Percentiles rank a stretch among this genome's conserved stretches.
These are phyloP conservation scores for Cymbidium sinense DNA, from an alignment of 106 monocot genomes.

Conservation along the genomic window DNA sequence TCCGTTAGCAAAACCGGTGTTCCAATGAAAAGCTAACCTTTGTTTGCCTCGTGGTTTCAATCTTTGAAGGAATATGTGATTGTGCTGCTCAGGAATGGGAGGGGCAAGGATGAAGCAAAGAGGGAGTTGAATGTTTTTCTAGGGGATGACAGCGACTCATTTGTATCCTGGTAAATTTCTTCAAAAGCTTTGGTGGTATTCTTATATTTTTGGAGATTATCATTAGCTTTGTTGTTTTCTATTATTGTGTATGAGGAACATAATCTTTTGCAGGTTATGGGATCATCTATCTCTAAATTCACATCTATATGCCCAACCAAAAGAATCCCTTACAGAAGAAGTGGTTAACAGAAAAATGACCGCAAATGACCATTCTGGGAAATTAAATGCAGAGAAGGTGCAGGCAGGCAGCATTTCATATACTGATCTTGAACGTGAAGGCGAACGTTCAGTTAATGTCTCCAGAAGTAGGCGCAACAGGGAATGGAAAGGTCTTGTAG, in stretches of 20 bases:
- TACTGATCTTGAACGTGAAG: slow-evolving; percentile 35
- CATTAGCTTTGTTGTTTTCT: not conserved
- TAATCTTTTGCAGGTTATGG: slow-evolving; percentile 50
- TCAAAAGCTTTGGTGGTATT: not conserved
- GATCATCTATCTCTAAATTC: slow-evolving; percentile 55
- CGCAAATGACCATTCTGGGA: slow-evolving; percentile 14
- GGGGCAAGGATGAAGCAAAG: slow-evolving; percentile 55
- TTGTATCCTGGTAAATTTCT: slow-evolving; percentile 55
- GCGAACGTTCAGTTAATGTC: slow-evolving; percentile 20
- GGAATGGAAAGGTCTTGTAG: slow-evolving; percentile 52
- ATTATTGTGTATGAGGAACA: not conserved
- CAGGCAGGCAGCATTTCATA: slow-evolving; percentile 1
- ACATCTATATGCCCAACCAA: slow-evolving; percentile 36
- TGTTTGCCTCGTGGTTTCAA: not conserved
- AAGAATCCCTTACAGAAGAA: slow-evolving; percentile 16
- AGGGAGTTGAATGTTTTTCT: slow-evolving; percentile 69
- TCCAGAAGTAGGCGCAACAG: slow-evolving; percentile 46
- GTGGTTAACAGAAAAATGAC: slow-evolving; percentile 1
- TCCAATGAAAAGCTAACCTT: not conserved
- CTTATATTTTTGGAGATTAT: not conserved
- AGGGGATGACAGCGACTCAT: slow-evolving; percentile 56
- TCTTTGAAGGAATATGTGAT: slow-evolving; percentile 84
- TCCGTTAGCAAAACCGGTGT: not conserved
- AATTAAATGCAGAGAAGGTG: slow-evolving; percentile 12
- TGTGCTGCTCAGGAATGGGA: slow-evolving; percentile 78